A percentile compares a stretch with the other conserved stretches of the same genome.
Conservation (phyloP, 192 early-diverging fungal species). For the Kickxella alabastrina region DNA sequence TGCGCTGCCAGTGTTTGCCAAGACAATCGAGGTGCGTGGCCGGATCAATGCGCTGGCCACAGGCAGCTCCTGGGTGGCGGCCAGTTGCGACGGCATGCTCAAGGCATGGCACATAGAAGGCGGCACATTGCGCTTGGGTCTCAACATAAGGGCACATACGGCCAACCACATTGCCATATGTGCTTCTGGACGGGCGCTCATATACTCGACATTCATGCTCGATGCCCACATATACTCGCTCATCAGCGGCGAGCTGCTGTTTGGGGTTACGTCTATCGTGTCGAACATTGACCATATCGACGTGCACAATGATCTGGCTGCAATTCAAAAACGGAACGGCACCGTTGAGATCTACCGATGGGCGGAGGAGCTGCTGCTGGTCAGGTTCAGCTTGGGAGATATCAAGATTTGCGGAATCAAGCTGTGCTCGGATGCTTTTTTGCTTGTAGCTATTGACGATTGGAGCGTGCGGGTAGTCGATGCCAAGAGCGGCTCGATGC, state of each 20-base stretch:
- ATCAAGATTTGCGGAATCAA: conserved; percentile 8
- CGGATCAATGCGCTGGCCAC: conserved; percentile 7
- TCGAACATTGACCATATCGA: conserved; percentile 10
- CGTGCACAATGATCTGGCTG: conserved; percentile 6
- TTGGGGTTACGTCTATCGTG: background rate
- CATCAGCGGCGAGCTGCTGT: background rate
- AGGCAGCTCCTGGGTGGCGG: conserved; percentile 8
- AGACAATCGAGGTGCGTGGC: conserved; percentile 1
- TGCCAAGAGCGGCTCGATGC: background rate
- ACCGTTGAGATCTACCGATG: conserved; percentile 12
- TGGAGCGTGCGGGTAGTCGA: conserved; percentile 11
- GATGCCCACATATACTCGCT: conserved; percentile 11
- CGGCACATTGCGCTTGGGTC: background rate
- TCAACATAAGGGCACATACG: conserved; percentile 4
- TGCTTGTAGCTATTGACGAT: conserved; percentile 1
- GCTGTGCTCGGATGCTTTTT: conserved; percentile 4
- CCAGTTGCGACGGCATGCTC: conserved; percentile 5
- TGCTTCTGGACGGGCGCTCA: conserved; percentile 3
- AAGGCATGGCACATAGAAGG: conserved; percentile 4
- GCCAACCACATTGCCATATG: conserved; percentile 19
- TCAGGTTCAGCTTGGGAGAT: conserved; percentile 3
- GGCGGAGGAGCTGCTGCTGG: background rate
- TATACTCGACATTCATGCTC: conserved; percentile 18
- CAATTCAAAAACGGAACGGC: conserved; percentile 5
- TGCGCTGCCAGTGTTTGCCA: conserved; percentile 6